A percentile compares a stretch with the other conserved stretches of the same genome.
Conservation (phyloP, 768 basidiomycete species). For the Kwoniella europaea region DNA sequence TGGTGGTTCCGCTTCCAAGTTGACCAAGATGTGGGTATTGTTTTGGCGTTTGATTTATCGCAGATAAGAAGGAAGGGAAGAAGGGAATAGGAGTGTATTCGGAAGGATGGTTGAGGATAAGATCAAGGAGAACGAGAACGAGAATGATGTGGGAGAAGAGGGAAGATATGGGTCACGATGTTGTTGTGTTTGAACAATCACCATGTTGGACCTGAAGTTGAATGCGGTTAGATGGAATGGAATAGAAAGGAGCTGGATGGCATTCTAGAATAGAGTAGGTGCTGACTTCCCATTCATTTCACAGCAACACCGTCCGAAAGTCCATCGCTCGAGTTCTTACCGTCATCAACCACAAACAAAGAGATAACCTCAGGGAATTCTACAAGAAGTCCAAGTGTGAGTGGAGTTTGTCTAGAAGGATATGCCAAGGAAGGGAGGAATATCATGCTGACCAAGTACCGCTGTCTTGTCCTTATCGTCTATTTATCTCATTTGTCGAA, state of each 20-base stretch:
- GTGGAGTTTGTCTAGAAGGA: conserved; percentile 13
- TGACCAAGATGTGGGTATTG: conserved; percentile 88
- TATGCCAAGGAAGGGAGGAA: neutral
- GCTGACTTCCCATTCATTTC: conserved; percentile 17
- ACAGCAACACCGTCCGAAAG: conserved; percentile 92
- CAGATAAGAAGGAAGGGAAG: neutral
- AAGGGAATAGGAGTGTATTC: neutral
- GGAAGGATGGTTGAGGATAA: neutral
- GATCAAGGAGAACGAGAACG: neutral
- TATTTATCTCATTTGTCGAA: too few species aligned
- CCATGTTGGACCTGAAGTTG: neutral
- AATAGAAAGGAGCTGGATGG: neutral
- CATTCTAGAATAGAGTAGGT: neutral
- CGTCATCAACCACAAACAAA: conserved; percentile 97
- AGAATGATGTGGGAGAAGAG: neutral
- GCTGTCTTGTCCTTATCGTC: neutral
- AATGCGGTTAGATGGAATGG: neutral
- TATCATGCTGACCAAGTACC: too few species aligned
- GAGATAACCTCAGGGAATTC: conserved; percentile 94
- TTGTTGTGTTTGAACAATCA: neutral
- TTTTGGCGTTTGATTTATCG: conserved; percentile 10
- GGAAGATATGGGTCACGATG: neutral
- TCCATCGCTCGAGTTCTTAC: conserved; percentile 97
- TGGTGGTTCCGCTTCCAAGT: conserved; percentile 90
- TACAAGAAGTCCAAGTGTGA: conserved; percentile 80